Conservation (phyloP, 192 early-diverging fungal species). For the Chytriomyces hyalinus region DNA sequence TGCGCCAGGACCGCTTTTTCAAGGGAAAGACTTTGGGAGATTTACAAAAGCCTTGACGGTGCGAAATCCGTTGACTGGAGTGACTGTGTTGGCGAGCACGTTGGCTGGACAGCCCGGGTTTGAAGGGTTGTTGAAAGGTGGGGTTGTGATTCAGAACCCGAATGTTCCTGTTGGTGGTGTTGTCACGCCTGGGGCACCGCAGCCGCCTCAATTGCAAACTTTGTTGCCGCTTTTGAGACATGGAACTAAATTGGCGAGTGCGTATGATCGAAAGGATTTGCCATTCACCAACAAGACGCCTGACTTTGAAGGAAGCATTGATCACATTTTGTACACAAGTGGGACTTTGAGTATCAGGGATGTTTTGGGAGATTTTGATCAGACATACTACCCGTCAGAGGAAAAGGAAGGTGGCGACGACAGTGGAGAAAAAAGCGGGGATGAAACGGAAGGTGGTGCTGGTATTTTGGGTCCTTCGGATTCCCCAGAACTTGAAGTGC, state of each 20-base stretch:
- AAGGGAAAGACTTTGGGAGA: conserved; percentile 46
- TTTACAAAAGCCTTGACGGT: conserved; percentile 35
- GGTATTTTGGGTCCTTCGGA: background rate
- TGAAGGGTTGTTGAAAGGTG: conserved; percentile 32
- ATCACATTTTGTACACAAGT: conserved; percentile 55
- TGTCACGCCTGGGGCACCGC: background rate
- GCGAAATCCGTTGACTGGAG: conserved; percentile 20
- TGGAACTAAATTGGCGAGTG: conserved; percentile 37
- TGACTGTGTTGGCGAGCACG: conserved; percentile 15
- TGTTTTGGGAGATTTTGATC: conserved; percentile 46
- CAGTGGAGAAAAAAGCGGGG: background rate
- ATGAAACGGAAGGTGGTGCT: background rate
- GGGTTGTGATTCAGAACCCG: conserved; percentile 35
- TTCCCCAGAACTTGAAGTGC: background rate
- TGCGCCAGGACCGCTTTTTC: conserved; percentile 34
- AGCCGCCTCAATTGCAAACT: conserved; percentile 11
- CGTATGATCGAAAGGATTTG: conserved; percentile 45
- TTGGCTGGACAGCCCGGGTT: conserved; percentile 25
- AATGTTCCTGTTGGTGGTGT: background rate
- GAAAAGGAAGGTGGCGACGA: background rate
- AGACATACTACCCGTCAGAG: conserved; percentile 20
- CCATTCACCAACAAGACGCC: conserved; percentile 55
- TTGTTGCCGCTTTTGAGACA: conserved; percentile 28
- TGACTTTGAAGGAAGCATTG: conserved; percentile 52
- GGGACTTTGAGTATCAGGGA: conserved; percentile 46